These are phyloP conservation scores for Alternaria sp. DNA, from an alignment of 2,329 filamentous ascomycete genomes.

Conservation along the genomic window DNA sequence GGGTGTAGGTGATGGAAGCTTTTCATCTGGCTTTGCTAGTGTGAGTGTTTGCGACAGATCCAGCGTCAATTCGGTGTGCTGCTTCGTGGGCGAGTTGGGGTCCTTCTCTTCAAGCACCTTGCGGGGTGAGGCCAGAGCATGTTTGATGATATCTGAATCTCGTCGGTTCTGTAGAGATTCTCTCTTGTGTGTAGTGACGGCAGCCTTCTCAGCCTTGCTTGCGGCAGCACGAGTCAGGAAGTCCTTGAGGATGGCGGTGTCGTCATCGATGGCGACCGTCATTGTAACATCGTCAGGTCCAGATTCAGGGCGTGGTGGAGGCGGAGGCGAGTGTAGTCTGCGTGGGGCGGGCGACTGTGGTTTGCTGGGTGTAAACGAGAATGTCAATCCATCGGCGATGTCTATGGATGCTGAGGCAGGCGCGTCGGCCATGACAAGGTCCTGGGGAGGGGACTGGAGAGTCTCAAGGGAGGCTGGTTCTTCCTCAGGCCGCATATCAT, in stretches of 20 bases:
- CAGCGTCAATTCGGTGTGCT: constrained; percentile 39
- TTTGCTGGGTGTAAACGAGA: constrained; percentile 25
- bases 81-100: constrained; percentile 54
- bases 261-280: constrained; percentile 51
- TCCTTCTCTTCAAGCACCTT: constrained; percentile 55
- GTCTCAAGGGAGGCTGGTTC: neutral
- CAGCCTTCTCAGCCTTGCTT: constrained; percentile 50
- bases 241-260: constrained; percentile 57
- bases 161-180: constrained; percentile 55
- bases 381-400: constrained; percentile 42
- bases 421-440: neutral
- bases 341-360: constrained; percentile 21
- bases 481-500: neutral
- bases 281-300: constrained; percentile 38
- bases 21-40: constrained; percentile 23
- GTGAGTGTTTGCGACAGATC: constrained; percentile 41
- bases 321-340: constrained; percentile 37
- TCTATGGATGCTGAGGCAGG: constrained; percentile 9
- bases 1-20: constrained; percentile 22
- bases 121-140: constrained; percentile 55
- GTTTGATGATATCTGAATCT: constrained; percentile 55
- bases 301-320: constrained; percentile 29
- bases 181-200: constrained; percentile 43
- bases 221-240: constrained; percentile 58
- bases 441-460: neutral